Evolutionary conservation across 176 grass and related monocot species (phyloP).

Genomic region (sorghum (Sorghum bicolor)): DNA sequence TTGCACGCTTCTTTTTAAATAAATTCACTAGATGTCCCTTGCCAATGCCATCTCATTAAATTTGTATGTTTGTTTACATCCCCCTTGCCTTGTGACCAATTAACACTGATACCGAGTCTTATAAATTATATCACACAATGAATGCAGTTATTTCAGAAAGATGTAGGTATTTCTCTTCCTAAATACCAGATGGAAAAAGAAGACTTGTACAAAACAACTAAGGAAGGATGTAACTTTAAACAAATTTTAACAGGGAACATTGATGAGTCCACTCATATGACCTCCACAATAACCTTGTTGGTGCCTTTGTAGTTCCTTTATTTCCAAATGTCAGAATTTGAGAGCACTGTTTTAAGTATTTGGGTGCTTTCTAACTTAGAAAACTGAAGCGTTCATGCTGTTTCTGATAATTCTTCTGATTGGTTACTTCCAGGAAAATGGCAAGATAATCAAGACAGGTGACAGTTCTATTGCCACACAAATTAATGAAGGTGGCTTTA

Average conservation of each 20-base stretch:
- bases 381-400: background rate
- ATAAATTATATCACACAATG: background rate
- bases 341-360: conserved; percentile 12
- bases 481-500: conserved; percentile 72
- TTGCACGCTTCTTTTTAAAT: background rate
- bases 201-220: background rate
- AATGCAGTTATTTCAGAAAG: background rate
- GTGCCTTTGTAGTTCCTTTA: background rate
- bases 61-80: background rate
- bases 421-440: conserved; percentile 54
- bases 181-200: background rate
- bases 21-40: background rate
- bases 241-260: background rate
- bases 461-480: conserved; percentile 70
- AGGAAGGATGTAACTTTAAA: background rate
- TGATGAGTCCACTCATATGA: background rate
- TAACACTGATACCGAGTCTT: background rate
- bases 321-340: conserved; percentile 8
- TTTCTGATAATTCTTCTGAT: conserved; percentile 24
- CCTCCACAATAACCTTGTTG: background rate
- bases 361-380: background rate
- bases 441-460: conserved; percentile 90
- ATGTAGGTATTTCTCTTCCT: background rate
- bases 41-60: background rate
- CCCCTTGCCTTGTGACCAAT: background rate